Base-by-base conservation (phyloP, 768 basidiomycete species). In the Leccinum barrowsii region DNA sequence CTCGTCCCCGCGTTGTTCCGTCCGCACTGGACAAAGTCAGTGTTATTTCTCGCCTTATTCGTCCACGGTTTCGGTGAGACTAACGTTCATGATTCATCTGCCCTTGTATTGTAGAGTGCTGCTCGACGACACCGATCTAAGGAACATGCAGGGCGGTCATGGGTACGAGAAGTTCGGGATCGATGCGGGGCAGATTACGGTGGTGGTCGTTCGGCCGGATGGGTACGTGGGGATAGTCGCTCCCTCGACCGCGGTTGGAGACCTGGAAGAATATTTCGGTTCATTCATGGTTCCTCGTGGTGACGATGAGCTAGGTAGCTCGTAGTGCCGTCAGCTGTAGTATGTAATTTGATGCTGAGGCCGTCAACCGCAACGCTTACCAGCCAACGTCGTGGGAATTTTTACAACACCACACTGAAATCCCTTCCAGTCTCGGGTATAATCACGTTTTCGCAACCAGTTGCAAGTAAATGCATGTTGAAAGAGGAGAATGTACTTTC, bases 191-290 rank as follows among this genome's bases (percentile, higher is more conserved):
- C 65, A 58, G 28, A 68, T 74, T 10, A 71, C 75, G 26, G 44
- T 77, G 5, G 74, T 75, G 19, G 62, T 78, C 8, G 63, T 78
- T 47, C 73, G 40, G 10, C 40, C 40, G 40, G 40, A 42, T 42
- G 40, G 40, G 40, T 42, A 42, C n/a, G 40, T 42, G 76, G 12
- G 76, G 76, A 5, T 76, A 19, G 4, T 42, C 40, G n/a, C 19
- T 19, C n/a, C 40, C 10, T 42, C n/a, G 40, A 42, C 40, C 40
- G 77, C 59, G 75, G 75, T 67, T 49, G 56, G 37, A 10, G 75
- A 77, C 22, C 51, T 88, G 48, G 71, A 77, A 35, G 19, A 22
- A 2, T 87, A 87, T 63, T 83, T 88, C 42, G 62, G 68, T 1
- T 65, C 67, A 1, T 85, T 87, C 65, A 70, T 80, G 68, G 57